Evolutionary conservation across 2,329 filamentous ascomycete species (phyloP).

Genomic region (Sporothrix protearum): DNA sequence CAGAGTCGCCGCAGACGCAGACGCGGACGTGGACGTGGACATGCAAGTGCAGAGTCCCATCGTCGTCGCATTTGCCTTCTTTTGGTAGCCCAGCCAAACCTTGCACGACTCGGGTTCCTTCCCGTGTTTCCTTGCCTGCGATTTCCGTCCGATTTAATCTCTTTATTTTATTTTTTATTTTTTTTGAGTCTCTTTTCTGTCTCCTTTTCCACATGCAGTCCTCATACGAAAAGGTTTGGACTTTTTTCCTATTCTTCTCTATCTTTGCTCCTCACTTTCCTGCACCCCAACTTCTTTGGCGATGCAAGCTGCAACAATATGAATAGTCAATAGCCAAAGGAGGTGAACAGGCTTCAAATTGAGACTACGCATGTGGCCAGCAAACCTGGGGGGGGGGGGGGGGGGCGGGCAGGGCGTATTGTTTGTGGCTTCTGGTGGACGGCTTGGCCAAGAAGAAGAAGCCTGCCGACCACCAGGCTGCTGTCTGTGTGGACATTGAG

Average conservation of each 20-base stretch:
- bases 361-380: neutral
- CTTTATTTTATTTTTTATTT: neutral
- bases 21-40: neutral
- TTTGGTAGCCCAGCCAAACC: neutral
- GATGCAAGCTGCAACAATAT: neutral
- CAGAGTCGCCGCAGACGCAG: no score
- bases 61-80: neutral
- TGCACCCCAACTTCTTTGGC: neutral
- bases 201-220: neutral
- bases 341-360: neutral
- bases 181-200: neutral
- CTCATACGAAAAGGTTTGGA: neutral
- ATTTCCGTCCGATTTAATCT: neutral
- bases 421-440: no score
- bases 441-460: neutral
- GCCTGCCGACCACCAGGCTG: neutral
- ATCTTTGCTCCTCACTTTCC: neutral
- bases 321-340: neutral
- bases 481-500: neutral
- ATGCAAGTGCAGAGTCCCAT: neutral
- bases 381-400: no score
- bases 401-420: no score
- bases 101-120: constrained; percentile 4
- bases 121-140: constrained; percentile 6
- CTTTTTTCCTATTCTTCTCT: neutral